Percentiles rank a stretch among this genome's conserved stretches.
These are phyloP conservation scores for Aspergillus asperescens DNA, from an alignment of 495 filamentous ascomycete species.

Conservation along the genomic window DNA sequence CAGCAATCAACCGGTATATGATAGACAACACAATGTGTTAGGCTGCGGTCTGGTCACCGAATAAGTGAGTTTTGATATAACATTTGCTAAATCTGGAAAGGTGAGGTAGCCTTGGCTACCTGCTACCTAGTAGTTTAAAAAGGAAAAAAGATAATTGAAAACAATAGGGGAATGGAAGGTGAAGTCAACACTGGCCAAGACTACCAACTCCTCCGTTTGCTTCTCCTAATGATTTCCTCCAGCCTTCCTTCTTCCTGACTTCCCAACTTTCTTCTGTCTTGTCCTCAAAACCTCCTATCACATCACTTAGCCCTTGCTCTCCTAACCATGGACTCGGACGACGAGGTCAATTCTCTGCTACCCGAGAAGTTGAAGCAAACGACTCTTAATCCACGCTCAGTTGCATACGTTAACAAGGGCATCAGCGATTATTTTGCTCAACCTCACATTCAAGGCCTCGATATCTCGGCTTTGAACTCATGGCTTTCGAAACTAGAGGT, in stretches of 20 bases:
- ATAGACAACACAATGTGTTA: too few species aligned
- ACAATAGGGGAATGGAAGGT: too few species aligned
- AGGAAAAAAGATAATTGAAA: too few species aligned
- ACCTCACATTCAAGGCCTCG: slow-evolving; percentile 6
- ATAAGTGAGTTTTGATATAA: too few species aligned
- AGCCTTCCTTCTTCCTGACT: not conserved
- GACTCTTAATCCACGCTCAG: not conserved
- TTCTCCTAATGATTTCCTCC: too few species aligned
- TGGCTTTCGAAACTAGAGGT: slow-evolving; percentile 45
- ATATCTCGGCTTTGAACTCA: slow-evolving; percentile 33
- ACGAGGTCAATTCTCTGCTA: not conserved
- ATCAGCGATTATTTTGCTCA: slow-evolving; percentile 36
- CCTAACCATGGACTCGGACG: not conserved
- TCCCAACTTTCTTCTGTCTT: not conserved
- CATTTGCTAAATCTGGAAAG: too few species aligned
- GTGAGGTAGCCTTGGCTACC: too few species aligned
- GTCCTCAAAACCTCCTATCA: not conserved
- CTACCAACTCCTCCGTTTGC: too few species aligned
- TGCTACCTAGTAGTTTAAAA: too few species aligned
- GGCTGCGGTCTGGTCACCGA: too few species aligned
- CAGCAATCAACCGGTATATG: too few species aligned
- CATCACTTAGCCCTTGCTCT: not conserved
- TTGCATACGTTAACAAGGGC: slow-evolving; percentile 19
- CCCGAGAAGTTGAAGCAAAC: not conserved
- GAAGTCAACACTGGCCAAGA: too few species aligned